Percentiles rank a stretch among this genome's conserved stretches.
Conservation (phyloP, 345 rosid species). For the Erysimum cheiranthoides region DNA sequence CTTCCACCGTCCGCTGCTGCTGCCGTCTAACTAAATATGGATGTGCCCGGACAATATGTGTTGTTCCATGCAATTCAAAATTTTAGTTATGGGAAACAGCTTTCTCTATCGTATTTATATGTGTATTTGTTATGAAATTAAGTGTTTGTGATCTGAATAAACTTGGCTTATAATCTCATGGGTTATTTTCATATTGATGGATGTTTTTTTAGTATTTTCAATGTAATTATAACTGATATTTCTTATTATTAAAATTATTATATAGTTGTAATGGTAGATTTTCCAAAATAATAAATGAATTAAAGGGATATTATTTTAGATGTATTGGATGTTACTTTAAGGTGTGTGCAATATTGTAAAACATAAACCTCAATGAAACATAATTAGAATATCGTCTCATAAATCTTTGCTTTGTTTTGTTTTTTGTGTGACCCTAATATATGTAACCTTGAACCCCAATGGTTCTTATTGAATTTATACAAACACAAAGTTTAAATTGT, state of each 20-base stretch:
- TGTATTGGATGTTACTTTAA: neutral
- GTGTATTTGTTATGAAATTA: slow-evolving; percentile 27
- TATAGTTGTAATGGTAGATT: neutral
- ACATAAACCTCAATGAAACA: neutral
- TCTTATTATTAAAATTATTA: neutral
- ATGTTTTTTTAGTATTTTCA: neutral
- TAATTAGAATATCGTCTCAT: neutral
- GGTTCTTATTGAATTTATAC: neutral
- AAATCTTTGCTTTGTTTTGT: too few relatives aligned
- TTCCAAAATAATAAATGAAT: neutral
- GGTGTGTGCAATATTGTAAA: neutral
- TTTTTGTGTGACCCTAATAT: neutral
- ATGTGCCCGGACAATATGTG: neutral
- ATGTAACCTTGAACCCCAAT: neutral
- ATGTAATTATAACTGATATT: slow-evolving; percentile 6
- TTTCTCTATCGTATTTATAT: slow-evolving; percentile 21
- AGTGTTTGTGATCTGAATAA: slow-evolving; percentile 36
- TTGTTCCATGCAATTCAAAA: slow-evolving; percentile 30
- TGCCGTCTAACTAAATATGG: neutral
- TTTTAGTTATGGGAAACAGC: slow-evolving; percentile 6
- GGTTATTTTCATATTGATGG: neutral
- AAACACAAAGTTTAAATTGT: too few relatives aligned
- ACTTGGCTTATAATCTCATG: slow-evolving; percentile 24
- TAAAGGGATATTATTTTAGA: neutral
- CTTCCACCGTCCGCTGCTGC: neutral